Evolutionary conservation across 192 early-diverging fungal species (phyloP).

Genomic region (Coemansia sp.): DNA sequence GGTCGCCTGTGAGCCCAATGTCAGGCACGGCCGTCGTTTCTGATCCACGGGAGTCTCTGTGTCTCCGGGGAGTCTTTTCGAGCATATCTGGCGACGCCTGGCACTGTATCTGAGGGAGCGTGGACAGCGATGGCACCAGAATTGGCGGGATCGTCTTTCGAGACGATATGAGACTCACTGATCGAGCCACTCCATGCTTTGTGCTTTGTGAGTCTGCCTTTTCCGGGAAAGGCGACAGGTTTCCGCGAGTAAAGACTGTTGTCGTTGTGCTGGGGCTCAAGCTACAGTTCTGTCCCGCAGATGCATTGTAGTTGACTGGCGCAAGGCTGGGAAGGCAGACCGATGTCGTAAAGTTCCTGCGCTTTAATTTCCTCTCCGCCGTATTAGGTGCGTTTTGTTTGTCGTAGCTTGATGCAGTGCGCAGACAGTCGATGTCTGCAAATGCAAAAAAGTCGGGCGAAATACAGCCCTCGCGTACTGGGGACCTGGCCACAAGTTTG

Average conservation of each 20-base stretch:
- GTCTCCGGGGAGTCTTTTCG: background rate
- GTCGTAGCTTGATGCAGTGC: background rate
- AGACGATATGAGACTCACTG: background rate
- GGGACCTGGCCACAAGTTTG: conserved; percentile 40
- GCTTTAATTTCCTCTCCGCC: background rate
- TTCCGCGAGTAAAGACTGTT: background rate
- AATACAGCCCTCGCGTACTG: conserved; percentile 38
- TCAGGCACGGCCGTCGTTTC: conserved; percentile 21
- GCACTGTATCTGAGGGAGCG: background rate
- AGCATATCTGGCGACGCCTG: background rate
- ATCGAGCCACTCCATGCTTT: background rate
- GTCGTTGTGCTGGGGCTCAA: background rate
- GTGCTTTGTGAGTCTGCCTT: background rate
- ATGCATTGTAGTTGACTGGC: background rate
- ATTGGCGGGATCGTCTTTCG: background rate
- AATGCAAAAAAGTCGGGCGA: conserved; percentile 38
- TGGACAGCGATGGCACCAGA: background rate
- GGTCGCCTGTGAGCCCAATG: background rate
- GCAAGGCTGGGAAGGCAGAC: background rate
- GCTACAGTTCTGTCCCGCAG: conserved; percentile 2
- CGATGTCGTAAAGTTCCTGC: conserved; percentile 1
- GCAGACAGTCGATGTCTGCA: conserved; percentile 25
- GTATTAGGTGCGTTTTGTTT: background rate
- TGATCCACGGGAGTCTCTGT: conserved; percentile 9
- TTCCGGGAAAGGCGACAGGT: background rate